phyloP scores from a whole-genome alignment of 2,329 filamentous ascomycete species.

The Aspergillus amoenus region DNA sequence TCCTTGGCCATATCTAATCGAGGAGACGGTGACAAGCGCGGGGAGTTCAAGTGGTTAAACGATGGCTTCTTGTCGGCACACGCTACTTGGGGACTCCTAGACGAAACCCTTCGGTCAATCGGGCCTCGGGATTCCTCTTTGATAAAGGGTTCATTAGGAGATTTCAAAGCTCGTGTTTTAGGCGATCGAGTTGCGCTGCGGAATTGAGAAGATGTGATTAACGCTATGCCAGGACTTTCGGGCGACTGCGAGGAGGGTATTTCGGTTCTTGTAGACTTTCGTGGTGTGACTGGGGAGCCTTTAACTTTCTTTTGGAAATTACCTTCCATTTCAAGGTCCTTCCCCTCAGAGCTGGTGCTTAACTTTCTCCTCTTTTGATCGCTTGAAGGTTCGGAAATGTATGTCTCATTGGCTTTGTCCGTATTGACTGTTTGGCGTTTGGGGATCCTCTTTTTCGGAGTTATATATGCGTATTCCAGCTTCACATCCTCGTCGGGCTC shows the following conservation, averaged over 20 bases:
- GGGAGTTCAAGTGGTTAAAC: background rate
- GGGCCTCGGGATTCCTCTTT: constrained; percentile 22
- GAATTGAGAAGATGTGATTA: constrained; percentile 39
- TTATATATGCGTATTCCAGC: constrained; percentile 32
- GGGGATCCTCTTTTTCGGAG: constrained; percentile 16
- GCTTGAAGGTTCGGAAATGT: constrained; percentile 4
- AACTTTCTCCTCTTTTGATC: constrained; percentile 25
- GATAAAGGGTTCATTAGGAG: constrained; percentile 5
- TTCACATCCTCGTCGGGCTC: constrained; percentile 36
- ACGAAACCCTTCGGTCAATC: constrained; percentile 1
- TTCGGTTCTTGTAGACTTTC: constrained; percentile 31
- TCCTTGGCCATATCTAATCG: background rate
- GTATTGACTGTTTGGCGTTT: background rate
- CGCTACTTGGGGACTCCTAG: constrained; percentile 1
- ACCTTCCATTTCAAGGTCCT: background rate
- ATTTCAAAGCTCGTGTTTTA: constrained; percentile 15
- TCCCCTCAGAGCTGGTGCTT: constrained; percentile 10
- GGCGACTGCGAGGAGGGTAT: constrained; percentile 46
- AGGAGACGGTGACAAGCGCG: background rate
- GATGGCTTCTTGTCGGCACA: background rate
- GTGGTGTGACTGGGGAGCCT: constrained; percentile 31
- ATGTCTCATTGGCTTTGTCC: background rate
- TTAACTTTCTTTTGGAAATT: background rate
- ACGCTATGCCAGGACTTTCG: constrained; percentile 39
- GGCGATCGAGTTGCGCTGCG: constrained; percentile 28